Base-by-base conservation (phyloP, 192 early-diverging fungal genomes). In the Linnemannia elongata region DNA sequence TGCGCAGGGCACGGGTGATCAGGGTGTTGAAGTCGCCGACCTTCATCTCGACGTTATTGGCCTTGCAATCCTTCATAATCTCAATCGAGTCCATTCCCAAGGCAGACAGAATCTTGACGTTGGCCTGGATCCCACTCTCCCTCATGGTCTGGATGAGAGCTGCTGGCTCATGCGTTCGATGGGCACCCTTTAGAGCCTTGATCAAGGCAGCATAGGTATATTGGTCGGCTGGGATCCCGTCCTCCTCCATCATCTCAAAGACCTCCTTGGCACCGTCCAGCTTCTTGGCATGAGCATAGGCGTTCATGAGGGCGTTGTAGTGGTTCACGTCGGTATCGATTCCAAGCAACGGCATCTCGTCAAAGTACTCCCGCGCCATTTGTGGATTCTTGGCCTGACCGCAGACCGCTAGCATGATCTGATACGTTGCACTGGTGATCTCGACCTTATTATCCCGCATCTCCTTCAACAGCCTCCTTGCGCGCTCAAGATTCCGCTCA, bases 271-370 rank as follows among this genome's bases (percentile, higher is more conserved):
- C 85, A 17, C 79, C 79, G 0, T 36, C 10, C 27, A 72, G 41
- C 52, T 87, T 49, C 33, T 39, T 54, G 20, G 85, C 79, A 6
- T 78, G 79, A 18, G 75, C 79, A 55, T 81, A 87, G 18, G 76
- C 68, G 30, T 81, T 87, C 44, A 87, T 6, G 5, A 87, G 54
- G 10, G 85, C 85, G 68, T 87, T 87, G 80, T 87, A 87, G 52
- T 87, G 85, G 4, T 24, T 36, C 18, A 74, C 33, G 4, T 81
- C 74, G 18, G 41, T 39, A 4, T 81, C 76, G 0, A 87, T 17
- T 0, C 79, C 76, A 3, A 81, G 13, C 52, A 74, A 41, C 8
- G 79, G 85, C 85, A 87, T 87, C 68, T 87, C 85, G 63, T 87
- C 79, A 87, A 87, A 87, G 54, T 75, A 81, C 45, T 87, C 79